Base-by-base conservation (phyloP, 306 rosid genomes). In the Trifolium repens region DNA sequence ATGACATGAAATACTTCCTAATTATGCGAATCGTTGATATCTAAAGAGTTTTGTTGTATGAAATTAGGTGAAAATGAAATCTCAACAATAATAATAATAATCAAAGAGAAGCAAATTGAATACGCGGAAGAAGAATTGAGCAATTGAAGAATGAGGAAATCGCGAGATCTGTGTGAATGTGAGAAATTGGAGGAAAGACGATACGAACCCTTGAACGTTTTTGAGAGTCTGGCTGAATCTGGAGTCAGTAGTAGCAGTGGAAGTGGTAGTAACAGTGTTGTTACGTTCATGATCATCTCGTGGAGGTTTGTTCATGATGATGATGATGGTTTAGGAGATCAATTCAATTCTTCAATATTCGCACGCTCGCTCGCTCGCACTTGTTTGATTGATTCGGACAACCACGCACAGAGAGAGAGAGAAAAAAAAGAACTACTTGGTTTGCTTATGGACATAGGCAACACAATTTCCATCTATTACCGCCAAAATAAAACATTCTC, bases 201-300 rank as follows among this genome's bases (percentile, higher is more conserved):
- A 64, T 79, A 16, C n/a, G 35, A 3, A 91, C 97, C 98, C 97
- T 88, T 91, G 98, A 54, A 94, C 98, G 80, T 88, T 91, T 70
- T 93, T 72, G 82, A 94, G 96, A 71, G 97, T 94, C 80, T 94
- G 98, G 75, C 82, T 94, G 85, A 94, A 91, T 84, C 98, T 86
- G 50, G 97, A 88, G 71, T 91, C 98, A 44, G 55, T 4, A 40
- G 7, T 6, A 19, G 61, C 72, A 71, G n/a, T n/a, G n/a, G n/a
- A n/a, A n/a, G n/a, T n/a, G n/a, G 72, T 13, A 44, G 55, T 8
- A 40, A 10, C 15, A 55, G 61, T 63, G 69, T 63, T 65, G 34
- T 65, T 65, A 22, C 70, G 70, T 0, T 65, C 70, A 46, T 46
- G 52, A 46, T 67, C 55, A 44, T 43, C 57, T 67, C 49, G 72